phyloP scores from a whole-genome alignment of 2,329 filamentous ascomycete genomes.

The Exserohilum rostratum region DNA sequence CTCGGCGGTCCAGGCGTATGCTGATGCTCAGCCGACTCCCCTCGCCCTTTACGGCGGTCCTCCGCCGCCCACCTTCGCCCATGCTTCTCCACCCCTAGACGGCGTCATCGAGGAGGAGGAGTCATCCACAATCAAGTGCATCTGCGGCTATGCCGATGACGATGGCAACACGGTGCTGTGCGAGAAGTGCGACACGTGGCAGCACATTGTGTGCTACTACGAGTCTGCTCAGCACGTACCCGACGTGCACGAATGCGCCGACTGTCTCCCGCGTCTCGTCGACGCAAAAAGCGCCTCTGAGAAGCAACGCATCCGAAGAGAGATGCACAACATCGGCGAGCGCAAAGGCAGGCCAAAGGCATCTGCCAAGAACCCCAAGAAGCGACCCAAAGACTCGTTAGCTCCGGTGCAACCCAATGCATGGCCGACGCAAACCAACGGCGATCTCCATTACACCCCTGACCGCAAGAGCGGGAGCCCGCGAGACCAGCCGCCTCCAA shows the following conservation, averaged over 20 bases:
- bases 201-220: conserved; percentile 98
- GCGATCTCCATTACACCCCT: conserved; percentile 58
- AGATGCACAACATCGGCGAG: conserved; percentile 60
- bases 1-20: conserved; percentile 50
- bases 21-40: conserved; percentile 51
- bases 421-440: conserved; percentile 61
- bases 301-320: conserved; percentile 68
- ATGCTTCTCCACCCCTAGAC: conserved; percentile 45
- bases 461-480: conserved; percentile 59
- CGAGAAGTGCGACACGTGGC: conserved; percentile 95
- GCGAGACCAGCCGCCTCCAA: conserved; percentile 63
- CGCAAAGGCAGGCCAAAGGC: conserved; percentile 76
- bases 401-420: conserved; percentile 70
- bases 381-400: conserved; percentile 74
- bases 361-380: conserved; percentile 82
- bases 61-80: conserved; percentile 42
- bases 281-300: conserved; percentile 77
- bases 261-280: conserved; percentile 80
- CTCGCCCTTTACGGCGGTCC: conserved; percentile 38
- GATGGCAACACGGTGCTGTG: conserved; percentile 98
- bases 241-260: conserved; percentile 82
- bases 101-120: conserved; percentile 68
- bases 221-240: conserved; percentile 73
- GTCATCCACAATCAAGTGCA: conserved; percentile 96
- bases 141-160: conserved; percentile 91